Base-by-base conservation (phyloP, 257 asterid species). In the Solanum rostratum region DNA sequence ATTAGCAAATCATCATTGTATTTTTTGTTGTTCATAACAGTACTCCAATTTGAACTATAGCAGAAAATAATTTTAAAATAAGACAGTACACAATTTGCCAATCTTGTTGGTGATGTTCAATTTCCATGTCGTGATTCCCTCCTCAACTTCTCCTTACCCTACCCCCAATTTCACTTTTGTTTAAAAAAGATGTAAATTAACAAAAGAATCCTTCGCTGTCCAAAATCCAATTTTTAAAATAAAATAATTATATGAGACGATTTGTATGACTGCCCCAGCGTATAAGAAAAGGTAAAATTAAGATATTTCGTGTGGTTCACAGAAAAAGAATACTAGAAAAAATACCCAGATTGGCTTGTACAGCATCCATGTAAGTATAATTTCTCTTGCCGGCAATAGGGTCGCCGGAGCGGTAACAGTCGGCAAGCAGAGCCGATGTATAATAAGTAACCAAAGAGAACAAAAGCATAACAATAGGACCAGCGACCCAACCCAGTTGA, bases 401-500 rank as follows among this genome's bases (percentile, higher is more conserved):
- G 71, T 91, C 90, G 11, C 91, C 92, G 24, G 92, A 54, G 39
- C 94, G 83, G 68, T 91, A 91, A 73, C 94, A 91, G 3, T 87
- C 62, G 1, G 93, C 81, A 7, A 91, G 93, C 79, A 91, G 94
- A 57, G 85, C 15, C 15, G 94, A 91, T 60, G 94, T 91, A 81
- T 90, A 91, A 70, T 91, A 91, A 1, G 94, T 91, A 12, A 91
- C 93, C 22, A 91, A 84, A 22, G 94, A 90, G 88, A 91, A 91
- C 86, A 91, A 63, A 41, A 91, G 37, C 91, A 91, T 45, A 50
- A 90, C 90, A 27, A 87, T 85, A 6, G 94, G 94, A 18, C 94
- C 93, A 20, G 94, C 94, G 45, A 91, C 76, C 93, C 94, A 91
- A 54, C 94, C 94, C 3, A 91, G 88, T 71, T 91, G 94, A 30